These are phyloP conservation scores for Typha latifolia DNA, from an alignment of 176 grass and related monocot species.

Conservation along the genomic window DNA sequence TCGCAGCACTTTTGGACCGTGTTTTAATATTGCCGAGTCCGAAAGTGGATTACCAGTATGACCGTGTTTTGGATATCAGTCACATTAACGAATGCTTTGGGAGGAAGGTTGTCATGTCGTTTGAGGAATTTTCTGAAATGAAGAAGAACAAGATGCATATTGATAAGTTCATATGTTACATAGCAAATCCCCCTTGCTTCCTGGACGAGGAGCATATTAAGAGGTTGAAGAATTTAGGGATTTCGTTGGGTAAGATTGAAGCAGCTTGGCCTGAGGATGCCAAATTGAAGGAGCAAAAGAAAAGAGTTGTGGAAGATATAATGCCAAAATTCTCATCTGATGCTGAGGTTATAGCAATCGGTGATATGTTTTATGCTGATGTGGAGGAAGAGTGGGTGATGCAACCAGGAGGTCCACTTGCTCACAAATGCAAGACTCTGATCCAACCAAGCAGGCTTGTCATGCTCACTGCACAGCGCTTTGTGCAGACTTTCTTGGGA, in stretches of 20 bases:
- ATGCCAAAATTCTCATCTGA: conserved; percentile 55
- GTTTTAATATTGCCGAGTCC: conserved; percentile 61
- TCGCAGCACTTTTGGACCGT: conserved; percentile 68
- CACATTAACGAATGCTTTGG: conserved; percentile 79
- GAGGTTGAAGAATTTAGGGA: conserved; percentile 57
- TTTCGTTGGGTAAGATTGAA: conserved; percentile 70
- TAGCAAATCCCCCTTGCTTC: conserved; percentile 59
- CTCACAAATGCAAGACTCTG: conserved; percentile 77
- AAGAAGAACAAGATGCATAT: conserved; percentile 70
- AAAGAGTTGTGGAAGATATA: conserved; percentile 68
- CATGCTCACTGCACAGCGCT: conserved; percentile 73
- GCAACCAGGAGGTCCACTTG: conserved; percentile 74
- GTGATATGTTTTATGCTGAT: conserved; percentile 91
- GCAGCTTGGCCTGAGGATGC: conserved; percentile 80
- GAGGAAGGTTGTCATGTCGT: conserved; percentile 62
- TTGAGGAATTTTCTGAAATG: conserved; percentile 57
- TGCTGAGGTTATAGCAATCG: conserved; percentile 68
- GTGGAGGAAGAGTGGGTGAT: conserved; percentile 87
- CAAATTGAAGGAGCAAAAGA: conserved; percentile 76
- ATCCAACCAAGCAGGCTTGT: conserved; percentile 69
- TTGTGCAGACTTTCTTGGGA: conserved; percentile 91
- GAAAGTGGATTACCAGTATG: conserved; percentile 71
- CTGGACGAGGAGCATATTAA: conserved; percentile 89
- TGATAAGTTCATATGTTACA: conserved; percentile 88
- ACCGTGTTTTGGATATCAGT: conserved; percentile 63